Base-by-base conservation (phyloP, 2,329 filamentous ascomycete genomes). In the Cladosporium velox region DNA sequence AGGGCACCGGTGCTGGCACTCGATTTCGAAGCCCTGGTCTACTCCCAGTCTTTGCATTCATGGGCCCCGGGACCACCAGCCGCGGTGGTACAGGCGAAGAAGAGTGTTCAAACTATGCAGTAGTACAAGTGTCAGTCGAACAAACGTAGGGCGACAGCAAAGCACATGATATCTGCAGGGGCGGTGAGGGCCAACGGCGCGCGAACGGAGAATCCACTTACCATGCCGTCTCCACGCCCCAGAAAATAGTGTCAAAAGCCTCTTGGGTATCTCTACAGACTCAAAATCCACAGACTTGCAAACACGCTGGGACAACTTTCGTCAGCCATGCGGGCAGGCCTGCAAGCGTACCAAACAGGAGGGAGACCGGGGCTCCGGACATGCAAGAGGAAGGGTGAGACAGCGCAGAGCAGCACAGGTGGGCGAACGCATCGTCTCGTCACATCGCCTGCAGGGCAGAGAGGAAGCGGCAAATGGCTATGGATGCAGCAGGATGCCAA, bases 51-150 rank as follows among this genome's bases (percentile, higher is more conserved):
- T 67, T 61, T 18, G 71, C 69, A 38, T 71, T 70, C 44, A 68
- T 61, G 26, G 72, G 70, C 57, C 59, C 67, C 44, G 72, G 72
- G 63, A 74, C 60, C 24, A 70, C 59, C 38, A 73, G 54, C 65
- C 51, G 69, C 15, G 72, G 72, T 69, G 72, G 67, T 54, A 69
- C 69, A 69, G 66, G 63, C 59, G 65, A 67, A 41, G 65, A 67
- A 54, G 66, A 64, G 65, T 59, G 69, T 66, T 35, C 68, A 65
- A 66, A 59, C 70, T 71, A 68, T 64, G 47, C 64, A 64, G 65
- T 65, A 58, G 68, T 69, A 69, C 65, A 65, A 58, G 64, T 41
- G 59, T 69, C 61, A 70, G 68, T 72, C 65, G 68, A 69, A 65
- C 61, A 64, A 44, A 64, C 61, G 41, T 47, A 47, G 41, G 51